Evolutionary conservation across 768 basidiomycete genomes (phyloP), one percentile per base, ranked within the genome.

Genomic region (Russula sp.): DNA sequence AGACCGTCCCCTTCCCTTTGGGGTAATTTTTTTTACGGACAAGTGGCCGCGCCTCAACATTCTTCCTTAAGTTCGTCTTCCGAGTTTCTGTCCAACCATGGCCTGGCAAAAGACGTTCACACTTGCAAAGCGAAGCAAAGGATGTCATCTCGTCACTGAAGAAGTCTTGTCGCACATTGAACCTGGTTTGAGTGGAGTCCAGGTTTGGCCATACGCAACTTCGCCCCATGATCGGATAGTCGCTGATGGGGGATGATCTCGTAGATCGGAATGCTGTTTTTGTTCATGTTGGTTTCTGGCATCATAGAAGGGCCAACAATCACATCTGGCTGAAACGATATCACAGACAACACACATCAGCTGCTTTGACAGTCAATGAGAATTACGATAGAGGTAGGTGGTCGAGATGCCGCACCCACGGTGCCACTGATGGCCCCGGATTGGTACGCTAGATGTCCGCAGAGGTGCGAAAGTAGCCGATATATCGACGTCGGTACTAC

Each of bases 91-190:
- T 20, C 6, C 56, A 1, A 40, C 40, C 31, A 96, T 96, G 94
- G 89, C 85, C 60, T 95, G 92, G 92, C 94, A 95, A 73, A 91
- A 85, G 73, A 86, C 86, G 6, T 94, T 96, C 68, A 82, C 81
- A 0, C 78, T 93, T 37, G 71, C 77, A 2, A 81, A 70, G 62
- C 75, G 74, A 37, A 69, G 73, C 52, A 83, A 83, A 72, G 90
- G 90, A 5, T 94, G 91, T 69, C 86, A 97, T 75, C 81, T 97
- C 16, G 79, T 97, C 49, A 96, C 93, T 2, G 79, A 89, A 37
- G 88, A 91, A 70, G 79, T 97, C 8, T 66, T 85, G 22, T 67
- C 72, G 2, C 82, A 89, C 48, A 87, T 95, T 60, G 76, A 80
- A 53, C 79, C 87, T 56, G 89, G 91, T 0, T 74, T 97, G 49